phyloP scores from a whole-genome alignment of 2,329 filamentous ascomycete genomes.

The Fusarium nematophilum region DNA sequence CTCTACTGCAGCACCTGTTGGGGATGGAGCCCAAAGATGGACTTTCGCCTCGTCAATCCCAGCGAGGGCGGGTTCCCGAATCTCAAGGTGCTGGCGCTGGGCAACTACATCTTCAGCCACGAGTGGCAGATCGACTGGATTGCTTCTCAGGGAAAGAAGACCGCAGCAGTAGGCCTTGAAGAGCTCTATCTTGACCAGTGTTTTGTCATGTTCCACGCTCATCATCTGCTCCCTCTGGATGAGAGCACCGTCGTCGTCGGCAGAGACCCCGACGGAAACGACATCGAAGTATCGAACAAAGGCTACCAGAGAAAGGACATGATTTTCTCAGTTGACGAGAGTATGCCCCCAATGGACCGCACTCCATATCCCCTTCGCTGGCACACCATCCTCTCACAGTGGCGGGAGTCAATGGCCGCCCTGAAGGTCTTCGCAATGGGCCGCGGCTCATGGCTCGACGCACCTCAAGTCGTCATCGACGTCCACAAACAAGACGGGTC shows the following conservation, averaged over 20 bases:
- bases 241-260: too few relatives aligned
- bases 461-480: not conserved
- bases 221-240: constrained; percentile 1
- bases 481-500: not conserved
- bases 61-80: constrained; percentile 43
- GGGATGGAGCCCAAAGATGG: constrained; percentile 53
- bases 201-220: constrained; percentile 43
- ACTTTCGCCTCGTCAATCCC: constrained; percentile 46
- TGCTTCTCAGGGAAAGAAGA: constrained; percentile 46
- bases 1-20: constrained; percentile 51
- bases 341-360: not conserved
- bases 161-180: constrained; percentile 48
- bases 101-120: constrained; percentile 55
- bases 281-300: too few relatives aligned
- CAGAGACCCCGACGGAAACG: too few relatives aligned
- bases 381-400: constrained; percentile 7
- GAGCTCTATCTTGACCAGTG: constrained; percentile 58
- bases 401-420: constrained; percentile 9
- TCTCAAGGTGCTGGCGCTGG: constrained; percentile 52
- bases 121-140: constrained; percentile 60
- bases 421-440: constrained; percentile 16
- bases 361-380: constrained; percentile 1
- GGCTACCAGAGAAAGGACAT: too few relatives aligned
- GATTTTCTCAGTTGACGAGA: not conserved
- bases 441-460: constrained; percentile 1